Base-by-base conservation (phyloP, 176 grass and related monocot species). In the Carex scoparia region DNA sequence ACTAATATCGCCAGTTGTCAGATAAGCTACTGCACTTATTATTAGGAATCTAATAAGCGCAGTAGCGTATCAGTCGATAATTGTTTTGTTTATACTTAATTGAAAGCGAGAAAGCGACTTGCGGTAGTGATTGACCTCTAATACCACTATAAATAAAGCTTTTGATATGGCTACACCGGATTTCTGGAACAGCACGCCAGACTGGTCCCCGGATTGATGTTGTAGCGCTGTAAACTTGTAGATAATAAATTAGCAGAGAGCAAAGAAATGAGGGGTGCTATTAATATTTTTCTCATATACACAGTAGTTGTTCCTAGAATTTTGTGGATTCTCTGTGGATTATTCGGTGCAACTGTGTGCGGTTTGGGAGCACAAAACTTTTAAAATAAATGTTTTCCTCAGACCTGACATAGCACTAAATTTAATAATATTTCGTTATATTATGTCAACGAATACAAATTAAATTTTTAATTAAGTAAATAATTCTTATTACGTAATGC, bases 91-190 rank as follows among this genome's bases (percentile, higher is more conserved):
- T 35, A 87, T 67, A 85, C 77, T 87, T 85, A 87, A 84, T 90
- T 80, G 12, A 85, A 85, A 83, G 72, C 69, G 27, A 32, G 87
- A 92, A 92, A 94, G 88, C 86, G 32, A 89, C 85, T 81, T 44
- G 73, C 9, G 61, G 69, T 18, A 61, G 63, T 70, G 77, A 87
- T 81, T 71, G 40, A 57, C 48, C 76, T 54, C 28, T 57, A 68
- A 69, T n/a, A 1, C n/a, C 55, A 13, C 19, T 46, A 46, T 69
- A 55, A 83, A 68, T 83, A 68, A 83, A 68, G 62, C 12, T 66
- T 65, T 68, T 53, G 80, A 68, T 67, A 54, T 83, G 4, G 15
- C 5, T 31, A 33, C 38, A 1, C 23, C 2, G 44, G 61, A 67
- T 49, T 69, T 83, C 69, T 65, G 63, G 15, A 55, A 23, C 3